These are phyloP conservation scores for Opeltia flavorubescens DNA, from an alignment of 495 filamentous ascomycete genomes.

Conservation along the genomic window DNA sequence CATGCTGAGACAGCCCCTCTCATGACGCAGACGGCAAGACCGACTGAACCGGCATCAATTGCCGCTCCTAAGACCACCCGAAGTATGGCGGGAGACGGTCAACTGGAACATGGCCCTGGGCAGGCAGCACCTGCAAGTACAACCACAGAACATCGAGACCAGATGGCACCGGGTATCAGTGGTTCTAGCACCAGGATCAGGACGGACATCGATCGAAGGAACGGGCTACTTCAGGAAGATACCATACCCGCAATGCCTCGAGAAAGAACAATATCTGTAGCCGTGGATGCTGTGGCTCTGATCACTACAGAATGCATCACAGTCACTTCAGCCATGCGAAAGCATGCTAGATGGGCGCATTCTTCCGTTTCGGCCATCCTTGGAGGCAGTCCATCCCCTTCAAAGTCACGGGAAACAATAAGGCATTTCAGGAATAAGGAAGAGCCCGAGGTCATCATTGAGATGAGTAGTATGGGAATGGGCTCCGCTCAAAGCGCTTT, in stretches of 20 bases:
- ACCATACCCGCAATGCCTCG: not conserved
- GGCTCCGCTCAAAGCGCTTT: constrained; percentile 31
- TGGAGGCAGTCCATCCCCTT: constrained; percentile 46
- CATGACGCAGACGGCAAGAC: too few species aligned
- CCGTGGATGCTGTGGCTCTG: constrained; percentile 84
- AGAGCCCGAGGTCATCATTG: not conserved
- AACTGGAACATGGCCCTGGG: too few species aligned
- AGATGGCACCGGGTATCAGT: too few species aligned
- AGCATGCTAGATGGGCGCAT: constrained; percentile 91
- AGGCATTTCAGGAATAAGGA: constrained; percentile 3
- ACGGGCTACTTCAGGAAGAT: not conserved
- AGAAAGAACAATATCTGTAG: constrained; percentile 40
- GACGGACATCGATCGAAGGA: too few species aligned
- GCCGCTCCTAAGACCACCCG: too few species aligned
- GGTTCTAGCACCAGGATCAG: too few species aligned
- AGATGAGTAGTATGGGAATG: not conserved
- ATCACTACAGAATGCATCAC: constrained; percentile 98
- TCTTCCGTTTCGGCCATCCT: constrained; percentile 94
- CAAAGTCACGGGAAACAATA: constrained; percentile 4
- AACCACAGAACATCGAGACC: too few species aligned
- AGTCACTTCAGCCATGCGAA: constrained; percentile 95
- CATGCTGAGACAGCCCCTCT: too few species aligned
- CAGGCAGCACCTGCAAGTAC: too few species aligned
- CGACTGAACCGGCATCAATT: too few species aligned
- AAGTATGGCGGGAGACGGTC: too few species aligned